A percentile compares a stretch with the other conserved stretches of the same genome.
phyloP scores from a whole-genome alignment of 2,329 filamentous ascomycete species.

The Fusarium sp. region DNA sequence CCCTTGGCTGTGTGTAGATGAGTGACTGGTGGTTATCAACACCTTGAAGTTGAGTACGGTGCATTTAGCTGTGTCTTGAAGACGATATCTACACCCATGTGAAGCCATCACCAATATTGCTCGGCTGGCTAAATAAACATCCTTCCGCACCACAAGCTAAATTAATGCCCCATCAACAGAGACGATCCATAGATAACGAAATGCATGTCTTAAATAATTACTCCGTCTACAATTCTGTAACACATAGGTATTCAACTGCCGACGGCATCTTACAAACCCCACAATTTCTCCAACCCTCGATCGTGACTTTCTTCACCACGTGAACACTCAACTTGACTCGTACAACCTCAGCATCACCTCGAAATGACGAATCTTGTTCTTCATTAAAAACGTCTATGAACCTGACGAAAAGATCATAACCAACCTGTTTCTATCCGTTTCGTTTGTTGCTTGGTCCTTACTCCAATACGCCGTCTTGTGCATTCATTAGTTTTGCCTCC shows the following conservation, averaged over 20 bases:
- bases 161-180: not conserved
- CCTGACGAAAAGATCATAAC: constrained; percentile 3
- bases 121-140: not conserved
- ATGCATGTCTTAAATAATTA: not conserved
- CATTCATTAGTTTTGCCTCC: not conserved
- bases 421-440: constrained; percentile 3
- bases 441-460: not conserved
- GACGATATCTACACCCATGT: not conserved
- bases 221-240: not conserved
- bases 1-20: not conserved
- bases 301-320: constrained; percentile 1
- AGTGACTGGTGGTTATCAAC: not conserved
- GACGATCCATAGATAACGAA: not conserved
- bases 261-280: constrained; percentile 13
- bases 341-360: constrained; percentile 11
- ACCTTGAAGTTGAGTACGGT: not conserved
- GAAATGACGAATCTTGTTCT: constrained; percentile 27
- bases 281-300: constrained; percentile 32
- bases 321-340: not conserved
- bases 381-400: constrained; percentile 19
- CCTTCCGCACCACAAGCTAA: not conserved
- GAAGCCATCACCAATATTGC: not conserved
- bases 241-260: constrained; percentile 15
- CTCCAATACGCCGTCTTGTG: not conserved
- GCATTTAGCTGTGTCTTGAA: not conserved